Conservation (phyloP, 805 yeast species). For the Nakazawaea peltata region DNA sequence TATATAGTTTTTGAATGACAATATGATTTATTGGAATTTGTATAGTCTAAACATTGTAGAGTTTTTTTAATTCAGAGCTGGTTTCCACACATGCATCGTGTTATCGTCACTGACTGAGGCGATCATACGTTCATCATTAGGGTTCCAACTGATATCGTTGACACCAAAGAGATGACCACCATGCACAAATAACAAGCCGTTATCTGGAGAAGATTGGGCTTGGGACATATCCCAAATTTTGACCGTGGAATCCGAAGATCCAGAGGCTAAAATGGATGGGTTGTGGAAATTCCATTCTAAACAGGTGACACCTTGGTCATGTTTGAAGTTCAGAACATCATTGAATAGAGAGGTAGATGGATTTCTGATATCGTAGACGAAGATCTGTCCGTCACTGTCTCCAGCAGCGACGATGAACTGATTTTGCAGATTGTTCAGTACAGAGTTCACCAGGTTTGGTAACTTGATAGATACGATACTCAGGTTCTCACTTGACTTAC, state of each 20-base stretch:
- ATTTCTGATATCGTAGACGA: conserved; percentile 60
- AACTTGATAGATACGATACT: background rate
- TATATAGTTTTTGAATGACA: background rate
- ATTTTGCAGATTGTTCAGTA: conserved; percentile 53
- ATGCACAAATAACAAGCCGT: conserved; percentile 51
- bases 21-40: no score
- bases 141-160: conserved; percentile 79
- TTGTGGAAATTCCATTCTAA: conserved; percentile 65
- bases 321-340: conserved; percentile 23
- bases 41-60: no score
- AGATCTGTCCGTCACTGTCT: conserved; percentile 45
- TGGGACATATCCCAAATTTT: conserved; percentile 49
- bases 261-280: conserved; percentile 52
- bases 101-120: conserved; percentile 82
- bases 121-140: conserved; percentile 58
- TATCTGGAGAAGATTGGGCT: conserved; percentile 11
- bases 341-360: conserved; percentile 21
- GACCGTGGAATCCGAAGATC: conserved; percentile 57
- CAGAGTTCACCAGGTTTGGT: conserved; percentile 36
- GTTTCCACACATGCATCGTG: conserved; percentile 81
- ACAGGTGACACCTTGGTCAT: conserved; percentile 51
- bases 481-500: conserved; percentile 24
- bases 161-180: conserved; percentile 87
- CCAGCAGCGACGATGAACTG: conserved; percentile 60
- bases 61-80: conserved; percentile 21